These are phyloP conservation scores for Phytophthora fragariaefolia DNA, from an alignment of 352 stramenopile species.

Conservation along the genomic window DNA sequence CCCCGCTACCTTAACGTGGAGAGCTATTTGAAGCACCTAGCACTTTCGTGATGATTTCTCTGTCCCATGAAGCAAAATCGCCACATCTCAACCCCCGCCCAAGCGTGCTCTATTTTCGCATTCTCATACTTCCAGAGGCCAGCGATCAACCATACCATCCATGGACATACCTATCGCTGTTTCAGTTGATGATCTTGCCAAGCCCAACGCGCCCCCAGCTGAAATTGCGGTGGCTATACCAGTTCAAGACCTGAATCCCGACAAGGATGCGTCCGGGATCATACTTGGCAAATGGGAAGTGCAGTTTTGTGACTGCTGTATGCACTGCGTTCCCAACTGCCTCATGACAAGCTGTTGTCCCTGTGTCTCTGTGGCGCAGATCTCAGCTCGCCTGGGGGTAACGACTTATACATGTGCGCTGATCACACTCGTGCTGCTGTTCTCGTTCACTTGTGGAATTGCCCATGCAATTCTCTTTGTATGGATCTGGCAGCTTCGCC, in stretches of 20 bases:
- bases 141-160: background rate
- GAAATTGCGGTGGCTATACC: constrained; percentile 13
- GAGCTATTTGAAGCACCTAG: background rate
- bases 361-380: constrained; percentile 55
- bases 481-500: constrained; percentile 29
- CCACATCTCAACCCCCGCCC: background rate
- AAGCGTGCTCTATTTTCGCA: background rate
- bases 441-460: constrained; percentile 12
- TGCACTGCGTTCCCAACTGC: constrained; percentile 51
- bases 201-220: background rate
- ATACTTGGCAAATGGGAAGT: constrained; percentile 36
- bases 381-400: constrained; percentile 43
- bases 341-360: constrained; percentile 50
- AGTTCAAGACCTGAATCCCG: background rate
- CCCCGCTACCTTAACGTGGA: background rate
- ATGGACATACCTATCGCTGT: constrained; percentile 14
- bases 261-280: constrained; percentile 11
- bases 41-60: background rate
- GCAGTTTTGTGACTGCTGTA: constrained; percentile 49
- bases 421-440: constrained; percentile 18
- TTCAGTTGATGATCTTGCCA: constrained; percentile 10
- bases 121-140: background rate
- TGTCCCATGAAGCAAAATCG: background rate
- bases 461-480: constrained; percentile 19
- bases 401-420: constrained; percentile 28